Evolutionary conservation across 352 stramenopile species (phyloP), one percentile per base, ranked within the genome.

Genomic region (Thraustotheca clavata): DNA sequence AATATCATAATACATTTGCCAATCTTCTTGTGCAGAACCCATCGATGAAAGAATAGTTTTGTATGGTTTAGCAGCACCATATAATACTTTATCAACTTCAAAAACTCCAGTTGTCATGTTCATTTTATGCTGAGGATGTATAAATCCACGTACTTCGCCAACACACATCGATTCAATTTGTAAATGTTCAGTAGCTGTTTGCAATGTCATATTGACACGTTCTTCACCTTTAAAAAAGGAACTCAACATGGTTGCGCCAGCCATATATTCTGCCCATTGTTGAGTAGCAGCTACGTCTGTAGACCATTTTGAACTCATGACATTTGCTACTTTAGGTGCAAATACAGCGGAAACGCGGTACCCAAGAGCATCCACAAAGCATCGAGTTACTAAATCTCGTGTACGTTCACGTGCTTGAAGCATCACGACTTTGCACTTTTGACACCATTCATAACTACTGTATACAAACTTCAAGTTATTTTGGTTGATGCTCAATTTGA

Each of bases 251-350:
- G 72, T 72, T 11, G 79, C 88, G 43, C 83, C 85, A 5, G 74
- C 80, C 85, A 94, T 94, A 71, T 94, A 94, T 68, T 94, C 83
- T n/a, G 71, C 80, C 85, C 85, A 94, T 35, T 90, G 59, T 6
- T 65, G 27, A 38, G 75, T 83, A 6, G 33, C 26, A 2, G 59
- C 11, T 9, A 79, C 61, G 18, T 73, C 72, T 14, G 86, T 61
- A n/a, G 69, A 33, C 85, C 83, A 94, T 12, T 81, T 68, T n/a
- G 67, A 69, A 8, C 81, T 69, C 4, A 77, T 71, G 39, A 91
- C 79, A 9, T 76, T 71, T 41, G 89, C 67, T 1, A 74, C 75
- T 9, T 77, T 74, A 49, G 76, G 74, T 36, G 83, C 74, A 67
- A 90, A 76, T n/a, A 94, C 73, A 12, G 73, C 77, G 5, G 85